Percentiles rank a stretch among this genome's conserved stretches.
phyloP scores from a whole-genome alignment of 352 stramenopile species.

The Phytophthora fragariaefolia region DNA sequence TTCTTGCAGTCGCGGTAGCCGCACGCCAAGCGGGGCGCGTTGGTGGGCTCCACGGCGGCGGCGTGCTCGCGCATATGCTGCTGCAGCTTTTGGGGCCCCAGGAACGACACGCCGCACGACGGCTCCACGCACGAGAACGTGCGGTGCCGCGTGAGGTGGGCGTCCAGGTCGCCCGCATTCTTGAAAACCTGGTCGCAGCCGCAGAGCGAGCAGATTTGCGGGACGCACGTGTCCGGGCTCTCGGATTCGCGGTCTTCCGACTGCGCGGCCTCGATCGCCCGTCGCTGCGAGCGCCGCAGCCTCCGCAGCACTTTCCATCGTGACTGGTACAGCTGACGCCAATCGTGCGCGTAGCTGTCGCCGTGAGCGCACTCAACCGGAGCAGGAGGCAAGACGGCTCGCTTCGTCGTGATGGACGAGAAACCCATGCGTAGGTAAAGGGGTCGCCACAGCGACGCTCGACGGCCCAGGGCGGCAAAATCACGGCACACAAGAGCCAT shows the following conservation, averaged over 20 bases:
- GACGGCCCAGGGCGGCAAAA: slow-evolving; percentile 49
- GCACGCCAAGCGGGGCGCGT: slow-evolving; percentile 28
- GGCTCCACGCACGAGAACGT: slow-evolving; percentile 34
- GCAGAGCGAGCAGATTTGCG: slow-evolving; percentile 44
- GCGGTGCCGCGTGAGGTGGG: slow-evolving; percentile 38
- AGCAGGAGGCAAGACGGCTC: slow-evolving; percentile 7
- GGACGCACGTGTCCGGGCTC: slow-evolving; percentile 22
- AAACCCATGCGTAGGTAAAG: slow-evolving; percentile 45
- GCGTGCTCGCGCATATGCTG: slow-evolving; percentile 33
- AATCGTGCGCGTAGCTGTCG: slow-evolving; percentile 42
- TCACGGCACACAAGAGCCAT: slow-evolving; percentile 58
- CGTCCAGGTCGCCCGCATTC: slow-evolving; percentile 20
- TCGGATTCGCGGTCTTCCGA: slow-evolving; percentile 4
- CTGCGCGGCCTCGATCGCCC: slow-evolving; percentile 11
- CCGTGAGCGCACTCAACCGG: slow-evolving; percentile 38
- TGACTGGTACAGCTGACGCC: slow-evolving; percentile 40
- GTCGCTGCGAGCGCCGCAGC: slow-evolving; percentile 34
- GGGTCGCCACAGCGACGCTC: slow-evolving; percentile 43
- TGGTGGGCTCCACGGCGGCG: not conserved
- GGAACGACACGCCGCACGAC: slow-evolving; percentile 44
- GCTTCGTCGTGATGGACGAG: slow-evolving; percentile 10
- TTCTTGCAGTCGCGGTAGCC: slow-evolving; percentile 39
- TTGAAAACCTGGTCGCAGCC: slow-evolving; percentile 47
- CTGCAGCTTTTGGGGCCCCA: slow-evolving; percentile 30
- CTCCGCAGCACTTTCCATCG: slow-evolving; percentile 30